Evolutionary conservation across 2,329 filamentous ascomycete genomes (phyloP), one percentile per base, ranked within the genome.

Genomic region (Claviceps purpurea): DNA sequence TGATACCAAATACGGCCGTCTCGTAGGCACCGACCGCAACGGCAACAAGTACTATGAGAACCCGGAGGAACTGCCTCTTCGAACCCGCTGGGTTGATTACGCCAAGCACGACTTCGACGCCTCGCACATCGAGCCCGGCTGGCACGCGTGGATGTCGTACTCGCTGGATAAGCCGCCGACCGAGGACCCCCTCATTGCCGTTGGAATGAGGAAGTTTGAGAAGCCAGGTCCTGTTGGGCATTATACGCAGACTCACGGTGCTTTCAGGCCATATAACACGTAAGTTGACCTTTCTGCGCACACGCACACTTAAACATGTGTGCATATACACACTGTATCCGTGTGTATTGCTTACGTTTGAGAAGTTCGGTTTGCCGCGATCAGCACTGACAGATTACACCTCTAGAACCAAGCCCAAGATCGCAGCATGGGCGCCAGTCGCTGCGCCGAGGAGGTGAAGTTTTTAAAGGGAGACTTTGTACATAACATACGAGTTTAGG

Each of bases 11-110:
- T 83, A 86, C 65, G 94, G 93, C 64, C 82, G 80, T 44, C 77
- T 95, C 60, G 81, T 98, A 59, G 93, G 85, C 62, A 79, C 74
- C 64, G 93, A 98, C 75, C 81, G 83, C 69, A 94, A 84, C 67
- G 94, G 93, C 70, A 98, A 98, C 82, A 97, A 95, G 75, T 98
- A 79, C 78, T 98, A 81, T 69, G 93, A 98, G 78, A 96, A 98
- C 76, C 71, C 81, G 64, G 89, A 97, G 67, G 93, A 98, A 70
- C 78, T 98, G 55, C 93, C 93, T 54, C 89, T 96, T 63, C 86
- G 91, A 64, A 96, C 89, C 61, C 82, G 90, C 76, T 98, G 94
- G 93, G 87, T 98, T 58, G 90, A 97, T 71, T 98, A 94, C 77
- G 91, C 89, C 73, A 78, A 87, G 69, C 77, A 87, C 62, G 89